Evolutionary conservation across 164 flowering plant genomes (phyloP), one percentile per base, ranked within the genome.

Genomic region (Vitis amurensis): DNA sequence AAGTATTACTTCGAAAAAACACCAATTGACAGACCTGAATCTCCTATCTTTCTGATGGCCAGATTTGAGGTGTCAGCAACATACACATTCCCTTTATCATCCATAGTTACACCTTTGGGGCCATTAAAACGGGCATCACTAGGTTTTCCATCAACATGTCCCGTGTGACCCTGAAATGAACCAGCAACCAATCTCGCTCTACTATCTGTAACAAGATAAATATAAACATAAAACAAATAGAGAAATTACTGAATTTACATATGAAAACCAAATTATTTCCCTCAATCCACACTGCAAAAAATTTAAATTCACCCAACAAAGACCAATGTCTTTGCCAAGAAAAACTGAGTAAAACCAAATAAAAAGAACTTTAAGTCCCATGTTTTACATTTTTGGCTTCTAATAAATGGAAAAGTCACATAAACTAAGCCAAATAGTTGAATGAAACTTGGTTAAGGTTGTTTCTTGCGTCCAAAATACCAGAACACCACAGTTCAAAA

Each of bases 141-240:
- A 64, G 99, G 91, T 71, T 90, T 95, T 61, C 98, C 99, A 82
- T 95, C 99, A 19, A 90, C 90, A 83, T 95, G 98, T 44, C 99
- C 99, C 16, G 88, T 82, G 65, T 83, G 75, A 55, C 99, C 98
- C 76, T 95, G 91, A 80, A 90, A 95, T 68, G 99, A 95, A 4
- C 99, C 99, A 59, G 99, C 99, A 72, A 95, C 92, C 79, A 93
- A 83, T 80, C 99, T 88, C 50, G 92, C 97, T 72, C 99, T 84
- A 80, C 99, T 95, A 84, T 95, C 99, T 95, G 89, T 81, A 82
- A 69, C 50, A 75, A 68, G 13, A 59, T 52, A 14, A 67, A 50
- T 50, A 59, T 52, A 14, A 67, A 50, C 44, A 57, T 48, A 59
- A 64, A 15, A 27, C 44, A 16, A 67, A 23, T 12, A 55, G 51